Conservation (phyloP, 1,139 yeast genomes). For the Arxiozyma heterogenica region DNA sequence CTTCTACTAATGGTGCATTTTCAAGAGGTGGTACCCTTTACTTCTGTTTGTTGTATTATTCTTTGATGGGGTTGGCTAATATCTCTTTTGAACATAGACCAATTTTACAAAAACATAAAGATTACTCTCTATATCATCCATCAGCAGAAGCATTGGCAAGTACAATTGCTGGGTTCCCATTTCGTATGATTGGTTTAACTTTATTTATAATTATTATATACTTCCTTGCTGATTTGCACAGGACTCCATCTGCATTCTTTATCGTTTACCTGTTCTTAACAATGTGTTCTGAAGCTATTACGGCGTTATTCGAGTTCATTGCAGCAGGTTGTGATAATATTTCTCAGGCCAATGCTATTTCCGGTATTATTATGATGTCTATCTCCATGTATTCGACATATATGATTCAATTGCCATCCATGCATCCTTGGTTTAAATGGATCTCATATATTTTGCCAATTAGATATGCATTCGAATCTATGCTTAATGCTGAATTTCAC, state of each 20-base stretch:
- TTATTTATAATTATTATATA: constrained; percentile 40
- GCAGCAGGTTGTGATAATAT: constrained; percentile 41
- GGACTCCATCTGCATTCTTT: constrained; percentile 49
- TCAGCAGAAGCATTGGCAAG: constrained; percentile 49
- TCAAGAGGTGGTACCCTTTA: constrained; percentile 52
- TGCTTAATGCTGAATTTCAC: constrained; percentile 49
- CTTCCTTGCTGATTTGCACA: constrained; percentile 43
- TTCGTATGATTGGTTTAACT: constrained; percentile 38
- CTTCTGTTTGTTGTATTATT: constrained; percentile 44
- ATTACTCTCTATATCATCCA: constrained; percentile 49
- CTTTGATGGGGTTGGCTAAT: constrained; percentile 49
- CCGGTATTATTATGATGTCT: constrained; percentile 42
- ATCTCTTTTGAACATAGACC: constrained; percentile 45
- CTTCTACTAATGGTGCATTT: constrained; percentile 41
- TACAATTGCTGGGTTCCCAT: constrained; percentile 40
- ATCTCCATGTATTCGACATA: constrained; percentile 46
- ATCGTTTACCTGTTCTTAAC: constrained; percentile 40
- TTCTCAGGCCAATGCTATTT: constrained; percentile 44
- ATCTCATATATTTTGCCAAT: constrained; percentile 49
- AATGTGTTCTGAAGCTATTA: constrained; percentile 36
- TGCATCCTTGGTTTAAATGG: constrained; percentile 65
- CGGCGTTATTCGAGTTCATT: constrained; percentile 41
- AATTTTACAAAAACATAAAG: constrained; percentile 47
- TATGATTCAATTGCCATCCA: constrained; percentile 47
- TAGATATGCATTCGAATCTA: constrained; percentile 47